Evolutionary conservation across 495 filamentous ascomycete genomes (phyloP), one percentile per base, ranked within the genome.

Genomic region (Neurospora sp.): DNA sequence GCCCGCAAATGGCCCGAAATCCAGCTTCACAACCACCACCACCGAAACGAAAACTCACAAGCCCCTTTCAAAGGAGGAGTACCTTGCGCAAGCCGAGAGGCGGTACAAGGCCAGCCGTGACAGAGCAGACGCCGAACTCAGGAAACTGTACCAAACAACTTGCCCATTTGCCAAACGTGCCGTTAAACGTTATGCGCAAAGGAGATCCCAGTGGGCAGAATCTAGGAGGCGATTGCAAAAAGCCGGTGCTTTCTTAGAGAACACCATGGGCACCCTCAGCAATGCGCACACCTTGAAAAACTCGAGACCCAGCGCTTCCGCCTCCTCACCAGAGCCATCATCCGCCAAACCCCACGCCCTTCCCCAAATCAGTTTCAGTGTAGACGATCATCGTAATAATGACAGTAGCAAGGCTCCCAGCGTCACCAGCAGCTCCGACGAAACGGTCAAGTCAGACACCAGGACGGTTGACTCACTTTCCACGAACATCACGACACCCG

Each of bases 381-480:
- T 37, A 65, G 53, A 35, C 14, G 53, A 65, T 12, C 53, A 65
- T 9, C 53, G 14, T 7, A 27, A 65, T 16, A 16, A 37, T 16
- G 14, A 65, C 53, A 35, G 22, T 27, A 65, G 53, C 53, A 65
- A 65, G 6, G 53, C 53, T 9, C 53, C 53, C 3, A 65, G 53
- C 16, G 53, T 65, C 27, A 18, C 70, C 40, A 73, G 68, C 38
- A 73, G 69, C 69, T 31, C 65, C 68, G 72, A 73, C 61, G 71
- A 72, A 9, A 37, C 44, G 9, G 42, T 48, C 22, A 71, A 71
- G 68, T 70, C 65, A 22, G 72, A 70, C 22, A 44, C 35, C 9
- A 59, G 35, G 35, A 35, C 27, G 18, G 41, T 45, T 6, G 68
- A 39, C 16, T 70, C 68, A 8, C 39, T 35, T 65, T 71, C 16